These are phyloP conservation scores for Pseudomicrostroma phylloplanum DNA, from an alignment of 1,284 basidiomycete genomes.

Conservation along the genomic window DNA sequence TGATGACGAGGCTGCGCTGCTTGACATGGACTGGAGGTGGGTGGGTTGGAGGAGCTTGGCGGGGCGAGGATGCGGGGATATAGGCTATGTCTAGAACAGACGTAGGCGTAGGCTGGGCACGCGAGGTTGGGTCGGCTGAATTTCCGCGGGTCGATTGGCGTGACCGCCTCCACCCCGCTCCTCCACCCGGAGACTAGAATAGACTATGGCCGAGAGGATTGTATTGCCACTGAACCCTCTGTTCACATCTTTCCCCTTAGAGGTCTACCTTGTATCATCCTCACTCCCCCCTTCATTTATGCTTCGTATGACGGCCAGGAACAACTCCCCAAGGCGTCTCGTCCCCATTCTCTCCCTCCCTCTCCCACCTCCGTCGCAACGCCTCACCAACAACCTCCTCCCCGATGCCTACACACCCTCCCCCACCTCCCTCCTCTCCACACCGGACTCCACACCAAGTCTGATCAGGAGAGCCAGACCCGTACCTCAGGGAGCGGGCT, in stretches of 20 bases:
- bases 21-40: not conserved
- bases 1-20: not conserved
- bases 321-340: not conserved
- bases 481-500: slow-evolving; percentile 63
- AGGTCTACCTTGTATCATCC: too few relatives aligned
- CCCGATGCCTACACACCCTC: slow-evolving; percentile 61
- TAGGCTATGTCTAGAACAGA: too few relatives aligned
- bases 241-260: too few relatives aligned
- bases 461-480: slow-evolving; percentile 64
- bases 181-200: too few relatives aligned
- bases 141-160: too few relatives aligned
- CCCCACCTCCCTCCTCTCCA: slow-evolving; percentile 57
- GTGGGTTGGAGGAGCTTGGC: too few relatives aligned
- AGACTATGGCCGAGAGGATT: too few relatives aligned
- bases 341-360: slow-evolving; percentile 55
- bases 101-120: too few relatives aligned
- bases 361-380: slow-evolving; percentile 59
- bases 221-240: too few relatives aligned
- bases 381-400: slow-evolving; percentile 65
- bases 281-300: not conserved
- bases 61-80: too few relatives aligned
- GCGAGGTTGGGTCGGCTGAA: too few relatives aligned
- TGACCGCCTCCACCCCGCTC: too few relatives aligned
- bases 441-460: slow-evolving; percentile 33
- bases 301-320: slow-evolving; percentile 1